Base-by-base conservation (phyloP, 768 basidiomycete genomes). In the Boletus sp. region DNA sequence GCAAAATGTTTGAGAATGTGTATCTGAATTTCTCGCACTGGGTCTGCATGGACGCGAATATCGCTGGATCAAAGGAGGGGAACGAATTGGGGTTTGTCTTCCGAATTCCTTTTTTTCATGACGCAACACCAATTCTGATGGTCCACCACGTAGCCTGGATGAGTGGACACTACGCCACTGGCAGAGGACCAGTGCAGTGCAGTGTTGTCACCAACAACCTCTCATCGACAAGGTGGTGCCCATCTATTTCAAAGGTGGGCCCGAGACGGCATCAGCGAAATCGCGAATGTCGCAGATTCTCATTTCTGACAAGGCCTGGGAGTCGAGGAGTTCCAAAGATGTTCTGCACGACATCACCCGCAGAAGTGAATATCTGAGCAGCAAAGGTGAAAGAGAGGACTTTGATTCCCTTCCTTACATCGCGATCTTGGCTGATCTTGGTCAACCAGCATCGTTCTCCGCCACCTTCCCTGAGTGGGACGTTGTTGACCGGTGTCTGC, bases 211-310 rank as follows among this genome's bases (percentile, higher is more conserved):
- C 15, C 47, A 41, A 23, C 64, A 61, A 32, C 58, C 56, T 4
- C 27, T 11, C 5, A 25, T 66, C 17, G 55, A 63, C 48, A 61
- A 64, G 38, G 32, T 57, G 11, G 62, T 62, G 13, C 63, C 63
- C 0, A 56, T 65, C 1, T 58, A 58, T 30, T 61, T 57, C 54
- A 50, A 61, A 4, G 55, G 14, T 0, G 23, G 15, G 0, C 8
- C 37, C n/a, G 2, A 11, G 5, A 4, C 7, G 14, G 30, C 21
- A 14, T 30, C 37, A 0, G 5, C 8, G 5, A 14, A 27, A 7
- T 39, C 46, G 17, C 43, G 46, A 14, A 54, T 56, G 42, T 66
- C 65, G 2, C 65, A n/a, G n/a, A n/a, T n/a, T n/a, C n/a, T n/a
- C n/a, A n/a, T n/a, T n/a, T n/a, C n/a, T n/a, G n/a, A n/a, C n/a